Evolutionary conservation across 208 protist genomes (phyloP).

Genomic region (Acanthamoeba quina): DNA sequence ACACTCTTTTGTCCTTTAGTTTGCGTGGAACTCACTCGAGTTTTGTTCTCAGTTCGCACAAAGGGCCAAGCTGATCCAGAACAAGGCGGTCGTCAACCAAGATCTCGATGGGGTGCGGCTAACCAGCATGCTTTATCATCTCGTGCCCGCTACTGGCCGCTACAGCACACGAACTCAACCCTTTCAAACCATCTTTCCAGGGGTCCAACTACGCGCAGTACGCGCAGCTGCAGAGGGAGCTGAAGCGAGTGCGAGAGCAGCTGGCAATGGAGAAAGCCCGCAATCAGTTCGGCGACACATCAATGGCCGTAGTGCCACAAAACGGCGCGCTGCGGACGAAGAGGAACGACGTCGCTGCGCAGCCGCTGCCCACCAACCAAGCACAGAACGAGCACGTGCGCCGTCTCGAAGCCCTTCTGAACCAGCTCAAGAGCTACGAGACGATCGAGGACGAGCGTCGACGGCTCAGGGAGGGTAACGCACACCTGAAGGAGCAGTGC

Average conservation of each 20-base stretch:
- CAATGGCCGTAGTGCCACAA: not conserved
- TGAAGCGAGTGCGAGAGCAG: constrained; percentile 61
- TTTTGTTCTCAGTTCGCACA: constrained; percentile 52
- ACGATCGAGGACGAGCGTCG: constrained; percentile 46
- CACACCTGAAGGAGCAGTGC: constrained; percentile 69
- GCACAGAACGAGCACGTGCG: constrained; percentile 17
- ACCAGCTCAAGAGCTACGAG: constrained; percentile 40
- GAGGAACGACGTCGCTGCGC: not conserved
- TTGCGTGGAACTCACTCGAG: not conserved
- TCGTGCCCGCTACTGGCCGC: not conserved
- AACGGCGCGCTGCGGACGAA: not conserved
- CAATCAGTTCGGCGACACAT: not conserved
- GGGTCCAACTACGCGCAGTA: constrained; percentile 51
- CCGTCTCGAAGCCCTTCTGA: constrained; percentile 32
- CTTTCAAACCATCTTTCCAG: not conserved
- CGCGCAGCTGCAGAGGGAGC: constrained; percentile 26
- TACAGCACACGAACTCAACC: not conserved
- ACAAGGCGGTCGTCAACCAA: constrained; percentile 79
- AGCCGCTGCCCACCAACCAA: not conserved
- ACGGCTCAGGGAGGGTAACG: constrained; percentile 2
- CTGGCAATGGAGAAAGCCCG: constrained; percentile 33
- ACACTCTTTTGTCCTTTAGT: not conserved
- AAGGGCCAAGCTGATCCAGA: constrained; percentile 80
- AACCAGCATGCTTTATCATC: not conserved
- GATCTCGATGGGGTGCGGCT: constrained; percentile 59